Conservation (phyloP, 352 stramenopile species). For the Phytophthora crassamura region DNA sequence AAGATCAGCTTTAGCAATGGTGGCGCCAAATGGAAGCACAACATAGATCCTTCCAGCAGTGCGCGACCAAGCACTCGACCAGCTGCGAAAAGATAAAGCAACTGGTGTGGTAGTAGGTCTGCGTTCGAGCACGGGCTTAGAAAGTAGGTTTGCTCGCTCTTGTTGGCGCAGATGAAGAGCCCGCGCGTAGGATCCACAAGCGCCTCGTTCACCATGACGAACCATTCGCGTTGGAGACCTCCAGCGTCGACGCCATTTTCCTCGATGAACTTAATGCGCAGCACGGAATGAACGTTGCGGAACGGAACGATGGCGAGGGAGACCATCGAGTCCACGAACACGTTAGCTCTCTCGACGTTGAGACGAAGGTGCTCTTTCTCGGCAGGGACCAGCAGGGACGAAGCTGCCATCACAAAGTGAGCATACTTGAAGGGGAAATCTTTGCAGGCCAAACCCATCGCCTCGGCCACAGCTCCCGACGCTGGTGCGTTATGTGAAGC, state of each 20-base stretch:
- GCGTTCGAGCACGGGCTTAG: conserved; percentile 41
- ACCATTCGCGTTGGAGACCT: conserved; percentile 77
- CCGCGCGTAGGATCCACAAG: conserved; percentile 34
- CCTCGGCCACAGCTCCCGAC: conserved; percentile 5
- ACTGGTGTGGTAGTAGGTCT: conserved; percentile 34
- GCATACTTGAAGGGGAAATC: conserved; percentile 43
- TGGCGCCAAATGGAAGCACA: conserved; percentile 93
- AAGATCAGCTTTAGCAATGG: conserved; percentile 96
- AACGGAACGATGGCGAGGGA: conserved; percentile 35
- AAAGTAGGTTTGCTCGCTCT: conserved; percentile 46
- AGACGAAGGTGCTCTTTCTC: conserved; percentile 35
- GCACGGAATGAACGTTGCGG: conserved; percentile 34
- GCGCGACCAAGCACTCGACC: conserved; percentile 48
- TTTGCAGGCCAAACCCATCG: conserved; percentile 18
- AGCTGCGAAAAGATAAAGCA: conserved; percentile 34
- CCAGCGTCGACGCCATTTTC: conserved; percentile 73
- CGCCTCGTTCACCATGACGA: conserved; percentile 54
- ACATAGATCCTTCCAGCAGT: conserved; percentile 84
- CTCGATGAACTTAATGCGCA: conserved; percentile 67
- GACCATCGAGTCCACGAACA: conserved; percentile 47
- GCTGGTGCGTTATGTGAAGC: too few relatives aligned
- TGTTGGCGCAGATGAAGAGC: conserved; percentile 41
- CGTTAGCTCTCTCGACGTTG: conserved; percentile 33
- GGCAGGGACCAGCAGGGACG: conserved; percentile 23
- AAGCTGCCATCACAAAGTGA: conserved; percentile 36